Conservation (phyloP, 2,329 filamentous ascomycete genomes). For the Emericellopsis cladophorae region DNA sequence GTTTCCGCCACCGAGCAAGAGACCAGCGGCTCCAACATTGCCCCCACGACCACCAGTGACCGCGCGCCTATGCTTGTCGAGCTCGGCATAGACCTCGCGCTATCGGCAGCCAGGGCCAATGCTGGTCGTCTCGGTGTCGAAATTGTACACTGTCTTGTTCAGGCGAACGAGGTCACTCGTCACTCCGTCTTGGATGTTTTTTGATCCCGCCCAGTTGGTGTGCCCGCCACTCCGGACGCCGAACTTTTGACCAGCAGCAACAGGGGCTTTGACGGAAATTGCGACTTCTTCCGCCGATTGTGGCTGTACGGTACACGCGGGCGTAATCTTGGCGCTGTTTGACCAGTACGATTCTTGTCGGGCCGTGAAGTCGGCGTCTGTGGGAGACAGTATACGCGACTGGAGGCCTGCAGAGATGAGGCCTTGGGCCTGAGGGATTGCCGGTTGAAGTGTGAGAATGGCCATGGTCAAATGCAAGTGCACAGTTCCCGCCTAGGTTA, state of each 20-base stretch:
- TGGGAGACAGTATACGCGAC: neutral
- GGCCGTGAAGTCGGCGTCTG: neutral
- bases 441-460: neutral
- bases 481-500: no score
- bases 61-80: slow-evolving; percentile 2
- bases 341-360: slow-evolving; percentile 4
- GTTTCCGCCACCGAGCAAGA: slow-evolving; percentile 8
- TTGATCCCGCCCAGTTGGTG: slow-evolving; percentile 21
- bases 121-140: slow-evolving; percentile 3
- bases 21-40: slow-evolving; percentile 5
- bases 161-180: slow-evolving; percentile 26
- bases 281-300: slow-evolving; percentile 3
- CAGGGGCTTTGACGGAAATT: neutral
- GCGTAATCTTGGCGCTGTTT: slow-evolving; percentile 2
- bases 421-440: no score
- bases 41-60: slow-evolving; percentile 5
- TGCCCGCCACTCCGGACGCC: slow-evolving; percentile 39
- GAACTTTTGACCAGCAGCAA: slow-evolving; percentile 8
- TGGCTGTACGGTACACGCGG: slow-evolving; percentile 4
- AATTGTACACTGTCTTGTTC: slow-evolving; percentile 6
- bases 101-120: slow-evolving; percentile 4
- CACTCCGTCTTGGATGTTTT: slow-evolving; percentile 28
- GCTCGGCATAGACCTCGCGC: slow-evolving; percentile 5
- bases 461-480: neutral
- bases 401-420: neutral